Evolutionary conservation across 1,284 basidiomycete genomes (phyloP).

Genomic region (Lentinula novae-zelandiae): DNA sequence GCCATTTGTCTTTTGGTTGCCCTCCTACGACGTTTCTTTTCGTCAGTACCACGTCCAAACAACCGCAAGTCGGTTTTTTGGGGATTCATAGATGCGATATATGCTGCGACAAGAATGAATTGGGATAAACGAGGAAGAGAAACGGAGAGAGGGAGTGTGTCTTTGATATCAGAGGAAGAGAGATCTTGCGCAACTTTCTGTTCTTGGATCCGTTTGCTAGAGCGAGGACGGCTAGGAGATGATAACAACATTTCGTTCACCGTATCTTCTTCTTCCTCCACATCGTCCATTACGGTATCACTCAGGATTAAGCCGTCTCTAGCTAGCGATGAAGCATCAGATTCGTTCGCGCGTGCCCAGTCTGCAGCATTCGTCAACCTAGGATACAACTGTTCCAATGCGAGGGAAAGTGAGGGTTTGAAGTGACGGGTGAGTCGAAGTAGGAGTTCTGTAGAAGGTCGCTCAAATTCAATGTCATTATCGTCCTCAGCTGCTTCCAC

Average conservation of each 20-base stretch:
- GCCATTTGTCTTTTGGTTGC: constrained; percentile 17
- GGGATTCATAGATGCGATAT: constrained; percentile 86
- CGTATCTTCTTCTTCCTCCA: constrained; percentile 1
- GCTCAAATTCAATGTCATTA: constrained; percentile 24
- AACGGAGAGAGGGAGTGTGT: constrained; percentile 14
- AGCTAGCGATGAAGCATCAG: constrained; percentile 31
- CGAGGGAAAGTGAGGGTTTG: constrained; percentile 53
- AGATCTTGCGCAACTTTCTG: background rate
- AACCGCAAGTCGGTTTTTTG: constrained; percentile 76
- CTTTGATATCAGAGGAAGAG: background rate
- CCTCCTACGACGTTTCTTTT: constrained; percentile 56
- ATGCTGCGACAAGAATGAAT: constrained; percentile 80
- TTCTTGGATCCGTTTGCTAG: constrained; percentile 7
- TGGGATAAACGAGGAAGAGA: constrained; percentile 61
- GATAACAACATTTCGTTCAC: background rate
- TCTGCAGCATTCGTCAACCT: constrained; percentile 55
- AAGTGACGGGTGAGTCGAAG: constrained; percentile 61
- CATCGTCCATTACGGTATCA: constrained; percentile 1
- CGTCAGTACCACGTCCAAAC: constrained; percentile 71
- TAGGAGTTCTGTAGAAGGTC: constrained; percentile 52
- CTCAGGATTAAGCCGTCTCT: constrained; percentile 17
- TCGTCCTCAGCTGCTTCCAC: constrained; percentile 17
- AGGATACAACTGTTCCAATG: constrained; percentile 64
- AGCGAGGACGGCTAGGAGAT: constrained; percentile 6
- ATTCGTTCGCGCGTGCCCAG: constrained; percentile 50